Percentiles rank a stretch among this genome's conserved stretches.
phyloP scores from a whole-genome alignment of 495 filamentous ascomycete species.

The Stereocaulon alpinum region DNA sequence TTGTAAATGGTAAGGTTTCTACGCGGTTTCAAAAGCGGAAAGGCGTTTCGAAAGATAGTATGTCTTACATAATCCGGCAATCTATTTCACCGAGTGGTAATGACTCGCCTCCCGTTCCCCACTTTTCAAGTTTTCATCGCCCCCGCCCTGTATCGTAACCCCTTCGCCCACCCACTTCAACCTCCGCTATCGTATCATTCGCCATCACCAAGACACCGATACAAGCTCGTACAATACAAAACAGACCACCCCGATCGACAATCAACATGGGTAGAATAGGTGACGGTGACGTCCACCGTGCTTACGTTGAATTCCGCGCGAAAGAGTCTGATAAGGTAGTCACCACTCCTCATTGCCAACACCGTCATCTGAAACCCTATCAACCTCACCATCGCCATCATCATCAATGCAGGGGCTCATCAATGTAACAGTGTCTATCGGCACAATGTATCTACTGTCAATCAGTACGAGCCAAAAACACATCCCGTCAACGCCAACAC shows the following conservation, averaged over 20 bases:
- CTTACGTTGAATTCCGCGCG: conserved; percentile 50
- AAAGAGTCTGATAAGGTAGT: conserved; percentile 52
- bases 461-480: conserved; percentile 48
- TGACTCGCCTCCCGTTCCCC: neutral
- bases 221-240: conserved; percentile 11
- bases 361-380: neutral
- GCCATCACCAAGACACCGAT: conserved; percentile 1
- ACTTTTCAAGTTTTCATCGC: neutral
- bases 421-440: conserved; percentile 38
- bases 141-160: conserved; percentile 2
- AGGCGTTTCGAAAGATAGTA: conserved; percentile 1
- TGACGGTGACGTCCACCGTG: conserved; percentile 48
- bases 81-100: neutral
- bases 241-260: conserved; percentile 2
- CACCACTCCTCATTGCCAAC: neutral
- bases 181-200: conserved; percentile 12
- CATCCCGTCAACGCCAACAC: conserved; percentile 45
- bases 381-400: conserved; percentile 8
- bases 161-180: neutral
- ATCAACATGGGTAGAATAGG: conserved; percentile 45
- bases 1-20: neutral
- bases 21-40: neutral
- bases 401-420: neutral
- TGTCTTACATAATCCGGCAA: conserved; percentile 1
- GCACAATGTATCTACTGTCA: conserved; percentile 51